Evolutionary conservation across 78 protist species (phyloP).

Genomic region (Protostelium mycophagum): DNA sequence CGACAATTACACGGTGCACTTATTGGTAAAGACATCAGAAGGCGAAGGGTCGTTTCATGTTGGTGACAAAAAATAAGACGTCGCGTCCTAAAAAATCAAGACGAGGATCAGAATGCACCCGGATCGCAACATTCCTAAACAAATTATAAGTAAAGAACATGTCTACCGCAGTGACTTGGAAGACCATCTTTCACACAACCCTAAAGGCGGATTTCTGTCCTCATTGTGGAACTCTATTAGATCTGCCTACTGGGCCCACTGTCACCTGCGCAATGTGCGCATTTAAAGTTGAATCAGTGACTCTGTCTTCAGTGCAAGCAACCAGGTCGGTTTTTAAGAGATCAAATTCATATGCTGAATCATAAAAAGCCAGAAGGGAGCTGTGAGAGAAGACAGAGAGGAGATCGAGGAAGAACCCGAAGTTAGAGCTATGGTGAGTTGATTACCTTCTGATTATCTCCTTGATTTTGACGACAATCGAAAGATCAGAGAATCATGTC

Average conservation of each 20-base stretch:
- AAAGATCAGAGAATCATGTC: slow-evolving; percentile 49
- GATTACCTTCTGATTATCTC: neutral
- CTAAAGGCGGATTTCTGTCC: slow-evolving; percentile 63
- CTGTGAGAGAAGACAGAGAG: slow-evolving; percentile 22
- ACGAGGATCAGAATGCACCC: too few species aligned
- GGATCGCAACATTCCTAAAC: too few species aligned
- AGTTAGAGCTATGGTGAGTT: neutral
- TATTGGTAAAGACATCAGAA: too few species aligned
- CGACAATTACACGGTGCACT: too few species aligned
- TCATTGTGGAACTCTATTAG: slow-evolving; percentile 28
- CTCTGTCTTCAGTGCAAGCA: neutral
- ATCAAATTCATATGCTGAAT: slow-evolving; percentile 9
- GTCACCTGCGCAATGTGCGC: slow-evolving; percentile 5
- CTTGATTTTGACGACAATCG: neutral
- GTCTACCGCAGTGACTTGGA: too few species aligned
- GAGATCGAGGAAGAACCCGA: slow-evolving; percentile 57
- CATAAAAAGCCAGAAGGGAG: slow-evolving; percentile 11
- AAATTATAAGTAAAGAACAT: too few species aligned
- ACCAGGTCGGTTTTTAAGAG: neutral
- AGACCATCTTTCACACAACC: neutral
- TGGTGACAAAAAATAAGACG: too few species aligned
- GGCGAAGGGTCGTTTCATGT: too few species aligned
- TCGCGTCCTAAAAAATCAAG: too few species aligned
- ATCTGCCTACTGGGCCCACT: slow-evolving; percentile 14
- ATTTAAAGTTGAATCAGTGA: slow-evolving; percentile 16